These are phyloP conservation scores for Moelleriella libera DNA, from an alignment of 2,329 filamentous ascomycete genomes.

Conservation along the genomic window DNA sequence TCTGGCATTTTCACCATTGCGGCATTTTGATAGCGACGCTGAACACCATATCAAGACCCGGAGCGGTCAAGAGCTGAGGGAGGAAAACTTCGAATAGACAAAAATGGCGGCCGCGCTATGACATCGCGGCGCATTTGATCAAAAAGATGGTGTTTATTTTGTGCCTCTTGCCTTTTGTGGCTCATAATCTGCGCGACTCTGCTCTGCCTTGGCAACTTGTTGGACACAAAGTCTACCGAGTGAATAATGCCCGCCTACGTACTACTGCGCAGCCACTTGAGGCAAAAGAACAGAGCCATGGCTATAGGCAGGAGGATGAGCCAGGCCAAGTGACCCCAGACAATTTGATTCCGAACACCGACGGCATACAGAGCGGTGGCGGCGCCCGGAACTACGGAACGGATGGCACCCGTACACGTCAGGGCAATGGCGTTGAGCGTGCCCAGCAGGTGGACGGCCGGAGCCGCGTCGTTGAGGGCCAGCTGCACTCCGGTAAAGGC, in stretches of 20 bases:
- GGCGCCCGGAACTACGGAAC: conserved; percentile 51
- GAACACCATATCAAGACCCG: background rate
- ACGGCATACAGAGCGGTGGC: conserved; percentile 56
- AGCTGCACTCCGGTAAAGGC: conserved; percentile 59
- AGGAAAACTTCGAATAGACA: no score
- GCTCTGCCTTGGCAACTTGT: no score
- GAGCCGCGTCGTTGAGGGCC: conserved; percentile 59
- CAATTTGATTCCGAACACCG: conserved; percentile 45
- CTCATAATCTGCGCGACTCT: no score
- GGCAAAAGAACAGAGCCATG: conserved; percentile 10
- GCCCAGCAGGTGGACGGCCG: conserved; percentile 48
- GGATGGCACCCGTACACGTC: conserved; percentile 43
- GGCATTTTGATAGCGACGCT: background rate
- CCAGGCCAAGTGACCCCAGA: conserved; percentile 41
- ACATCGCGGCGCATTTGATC: no score
- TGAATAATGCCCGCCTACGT: no score
- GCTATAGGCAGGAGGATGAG: conserved; percentile 17
- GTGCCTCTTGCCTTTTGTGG: no score
- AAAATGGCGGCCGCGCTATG: no score
- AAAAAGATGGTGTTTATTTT: no score
- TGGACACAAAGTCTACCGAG: no score
- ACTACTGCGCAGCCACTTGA: conserved; percentile 12
- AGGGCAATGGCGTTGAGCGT: conserved; percentile 53
- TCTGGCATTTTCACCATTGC: background rate
- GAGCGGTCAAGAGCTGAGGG: no score